Base-by-base conservation (phyloP, 805 yeast genomes). In the Wickerhamomyces canadensis region DNA sequence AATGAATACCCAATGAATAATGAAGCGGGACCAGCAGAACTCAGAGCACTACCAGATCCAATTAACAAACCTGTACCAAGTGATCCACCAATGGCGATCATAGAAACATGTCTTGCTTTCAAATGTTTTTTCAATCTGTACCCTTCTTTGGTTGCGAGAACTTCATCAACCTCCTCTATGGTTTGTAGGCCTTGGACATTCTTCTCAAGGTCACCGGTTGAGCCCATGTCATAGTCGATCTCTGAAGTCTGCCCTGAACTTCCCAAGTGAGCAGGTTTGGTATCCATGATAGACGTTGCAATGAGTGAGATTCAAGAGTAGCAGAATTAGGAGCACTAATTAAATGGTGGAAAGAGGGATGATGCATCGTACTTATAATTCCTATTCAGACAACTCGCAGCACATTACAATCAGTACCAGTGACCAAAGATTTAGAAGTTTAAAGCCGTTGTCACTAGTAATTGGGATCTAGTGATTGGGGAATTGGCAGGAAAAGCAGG, bases 51-150 rank as follows among this genome's bases (percentile, higher is more conserved):
- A 38, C 84, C 85, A 6, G 82, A 70, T 35, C 84, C 84, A 38
- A 80, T 72, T 41, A 80, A 75, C 40, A 80, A 58, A 50, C 86
- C 85, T 19, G 86, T 78, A 61, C 87, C 87, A 43, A 80, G 73
- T 37, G 80, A 72, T 52, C 85, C 84, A 45, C 84, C 87, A 41
- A 81, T 72, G 34, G 86, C 81, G 45, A 80, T 71, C 74, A 80
- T 77, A 42, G 75, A 74, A 48, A 80, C 60, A 52, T 78, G 84
- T 61, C 83, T 70, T 26, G 69, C 65, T 49, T 75, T 74, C 51
- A 78, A 59, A 60, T 44, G 22, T 29, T 49, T 37, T 26, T 52
- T 45, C 14, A 50, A 34, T 30, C 49, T 41, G 33, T 43, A 52
- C 19, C 56, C 54, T 13, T 52, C 57, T 28, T 50, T 52, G 11